phyloP scores from a whole-genome alignment of 768 basidiomycete genomes.

The Tulasnella sp. region DNA sequence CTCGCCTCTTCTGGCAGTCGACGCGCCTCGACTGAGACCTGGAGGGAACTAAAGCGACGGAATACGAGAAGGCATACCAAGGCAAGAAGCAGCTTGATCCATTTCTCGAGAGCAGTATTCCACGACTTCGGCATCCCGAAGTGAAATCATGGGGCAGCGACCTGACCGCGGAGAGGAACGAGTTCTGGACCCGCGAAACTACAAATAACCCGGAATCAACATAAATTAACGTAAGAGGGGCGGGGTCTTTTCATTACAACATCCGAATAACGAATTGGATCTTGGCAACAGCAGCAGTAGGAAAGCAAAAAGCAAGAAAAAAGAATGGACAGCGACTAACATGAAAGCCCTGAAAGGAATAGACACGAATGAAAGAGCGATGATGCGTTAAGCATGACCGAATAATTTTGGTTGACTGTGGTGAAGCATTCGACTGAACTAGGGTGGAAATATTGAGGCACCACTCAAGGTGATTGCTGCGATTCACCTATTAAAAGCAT shows the following conservation, averaged over 20 bases:
- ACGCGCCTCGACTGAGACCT: not conserved
- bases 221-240: not conserved
- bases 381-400: not conserved
- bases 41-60: slow-evolving; percentile 49
- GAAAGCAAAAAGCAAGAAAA: not conserved
- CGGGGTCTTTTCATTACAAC: not conserved
- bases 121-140: slow-evolving; percentile 65
- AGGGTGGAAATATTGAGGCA: not conserved
- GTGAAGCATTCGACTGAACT: not conserved
- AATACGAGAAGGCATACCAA: slow-evolving; percentile 61
- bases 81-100: slow-evolving; percentile 50
- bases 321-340: not conserved
- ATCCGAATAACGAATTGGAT: not conserved
- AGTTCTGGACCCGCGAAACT: not conserved
- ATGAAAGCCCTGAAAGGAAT: not conserved
- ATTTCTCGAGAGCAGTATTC: slow-evolving; percentile 79
- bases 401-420: not conserved
- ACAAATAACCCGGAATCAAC: not conserved
- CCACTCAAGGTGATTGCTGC: not conserved
- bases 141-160: slow-evolving; percentile 65
- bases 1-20: not conserved
- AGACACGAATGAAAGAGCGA: not conserved
- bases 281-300: not conserved
- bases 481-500: not conserved
- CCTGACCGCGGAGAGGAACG: slow-evolving; percentile 49